Evolutionary conservation across 73 alveolate species (phyloP), one percentile per base, ranked within the genome.

Genomic region (Tetrahymena borealis): DNA sequence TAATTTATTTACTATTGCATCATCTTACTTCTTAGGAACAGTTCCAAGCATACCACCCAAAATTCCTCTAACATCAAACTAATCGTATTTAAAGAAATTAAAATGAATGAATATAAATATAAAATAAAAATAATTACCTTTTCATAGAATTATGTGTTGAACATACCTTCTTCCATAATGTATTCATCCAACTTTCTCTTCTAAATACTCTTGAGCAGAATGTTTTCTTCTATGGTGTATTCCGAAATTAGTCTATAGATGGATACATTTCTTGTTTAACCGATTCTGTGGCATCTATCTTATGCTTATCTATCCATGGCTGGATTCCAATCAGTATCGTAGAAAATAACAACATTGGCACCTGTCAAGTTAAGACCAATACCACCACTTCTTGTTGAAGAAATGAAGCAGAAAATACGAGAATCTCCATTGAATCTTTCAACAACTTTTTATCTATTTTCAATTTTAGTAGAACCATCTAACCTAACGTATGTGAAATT

Each of bases 231-330:
- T 36, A 93, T 93, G 8, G 95, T 93, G 33, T 78, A 79, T 32
- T 42, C 78, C 7, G 95, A 78, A 93, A 99, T 98, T 79, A 99
- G 96, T 40, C 99, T 95, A 94, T 99, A 99, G 91, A 99, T 99
- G 94, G 99, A 98, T 39, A 99, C 99, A 28, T 99, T 98, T 92
- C 99, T 98, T n/a, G 99, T 96, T 94, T 99, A 99, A n/a, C 99
- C 99, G 7, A 99, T 99, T 93, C 99, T 96, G 92, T 99, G 99
- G 79, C 99, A 99, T 32, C 99, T 94, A 93, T 99, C 99, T 91
- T 99, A 98, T n/a, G 99, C 99, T 94, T 99, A 97, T 94, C 99
- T 99, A 96, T 99, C 99, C 99, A 99, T 99, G 32, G 99, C 99
- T 3, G 99, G 99, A 93, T 99, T 99, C 99, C 99, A 99, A 94